Evolutionary conservation across 495 filamentous ascomycete genomes (phyloP).

Genomic region (Podospora pseudocomata): DNA sequence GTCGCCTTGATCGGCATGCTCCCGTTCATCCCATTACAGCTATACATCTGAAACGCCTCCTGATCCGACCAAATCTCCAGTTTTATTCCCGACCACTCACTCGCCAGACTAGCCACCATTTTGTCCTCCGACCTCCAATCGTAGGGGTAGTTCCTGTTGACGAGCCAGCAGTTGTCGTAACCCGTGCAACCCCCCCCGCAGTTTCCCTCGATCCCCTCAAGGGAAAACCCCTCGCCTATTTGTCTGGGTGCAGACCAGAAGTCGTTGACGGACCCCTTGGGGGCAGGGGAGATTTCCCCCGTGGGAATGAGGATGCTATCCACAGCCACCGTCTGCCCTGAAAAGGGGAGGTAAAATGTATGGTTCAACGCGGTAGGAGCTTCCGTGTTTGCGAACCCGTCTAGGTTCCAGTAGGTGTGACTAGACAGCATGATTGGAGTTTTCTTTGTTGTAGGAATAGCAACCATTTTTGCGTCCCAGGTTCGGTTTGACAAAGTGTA

Average conservation of each 20-base stretch:
- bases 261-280: constrained; percentile 62
- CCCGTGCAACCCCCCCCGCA: constrained; percentile 74
- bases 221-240: constrained; percentile 61
- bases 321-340: constrained; percentile 62
- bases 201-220: constrained; percentile 27
- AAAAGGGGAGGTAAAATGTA: constrained; percentile 67
- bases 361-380: constrained; percentile 66
- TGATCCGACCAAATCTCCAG: constrained; percentile 72
- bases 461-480: constrained; percentile 56
- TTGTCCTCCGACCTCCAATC: constrained; percentile 52
- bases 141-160: constrained; percentile 43
- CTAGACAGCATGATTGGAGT: constrained; percentile 66
- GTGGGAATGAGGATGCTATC: constrained; percentile 77
- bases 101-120: constrained; percentile 60
- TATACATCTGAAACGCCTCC: constrained; percentile 74
- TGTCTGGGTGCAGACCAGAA: constrained; percentile 73
- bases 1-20: constrained; percentile 58
- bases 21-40: constrained; percentile 70
- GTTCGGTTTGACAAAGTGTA: constrained; percentile 54
- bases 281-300: constrained; percentile 64
- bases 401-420: constrained; percentile 83
- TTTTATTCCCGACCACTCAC: constrained; percentile 65
- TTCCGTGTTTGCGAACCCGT: constrained; percentile 65
- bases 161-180: constrained; percentile 58
- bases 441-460: constrained; percentile 52